phyloP scores from a whole-genome alignment of 257 asterid species.

The Petunia axillaris region DNA sequence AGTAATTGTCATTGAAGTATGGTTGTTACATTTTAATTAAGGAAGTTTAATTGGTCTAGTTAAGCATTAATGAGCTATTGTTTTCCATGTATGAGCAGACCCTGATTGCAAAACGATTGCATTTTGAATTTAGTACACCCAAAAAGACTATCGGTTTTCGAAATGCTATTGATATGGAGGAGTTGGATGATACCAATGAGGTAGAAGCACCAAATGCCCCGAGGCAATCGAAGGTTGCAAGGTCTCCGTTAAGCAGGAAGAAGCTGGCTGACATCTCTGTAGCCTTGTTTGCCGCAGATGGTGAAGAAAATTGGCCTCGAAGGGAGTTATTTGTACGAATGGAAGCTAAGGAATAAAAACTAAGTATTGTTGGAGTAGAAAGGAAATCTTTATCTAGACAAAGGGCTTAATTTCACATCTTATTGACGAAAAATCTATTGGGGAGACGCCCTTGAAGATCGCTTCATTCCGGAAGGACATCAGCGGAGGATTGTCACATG shows the following conservation, averaged over 20 bases:
- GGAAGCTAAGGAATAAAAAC: conserved; percentile 27
- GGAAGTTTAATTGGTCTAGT: background rate
- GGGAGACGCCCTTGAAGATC: background rate
- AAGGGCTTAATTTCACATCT: background rate
- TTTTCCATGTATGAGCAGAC: conserved; percentile 44
- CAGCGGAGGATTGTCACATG: background rate
- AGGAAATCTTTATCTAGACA: background rate
- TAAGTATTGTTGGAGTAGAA: conserved; percentile 28
- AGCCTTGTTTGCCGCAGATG: conserved; percentile 51
- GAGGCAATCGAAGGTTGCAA: conserved; percentile 49
- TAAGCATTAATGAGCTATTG: background rate
- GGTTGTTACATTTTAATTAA: conserved; percentile 9
- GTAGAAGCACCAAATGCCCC: conserved; percentile 70
- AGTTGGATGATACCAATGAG: conserved; percentile 34
- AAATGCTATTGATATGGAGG: conserved; percentile 30
- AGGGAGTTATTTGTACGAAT: conserved; percentile 37
- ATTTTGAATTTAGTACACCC: conserved; percentile 73
- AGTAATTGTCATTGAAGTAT: background rate
- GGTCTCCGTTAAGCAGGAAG: conserved; percentile 44
- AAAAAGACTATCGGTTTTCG: conserved; percentile 49
- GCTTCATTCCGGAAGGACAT: background rate
- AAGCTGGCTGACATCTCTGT: conserved; percentile 61
- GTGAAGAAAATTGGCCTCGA: conserved; percentile 38
- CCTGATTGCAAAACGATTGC: conserved; percentile 59
- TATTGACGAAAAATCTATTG: background rate